These are phyloP conservation scores for Termitomyces sp. DNA, from an alignment of 768 basidiomycete species.

Conservation along the genomic window DNA sequence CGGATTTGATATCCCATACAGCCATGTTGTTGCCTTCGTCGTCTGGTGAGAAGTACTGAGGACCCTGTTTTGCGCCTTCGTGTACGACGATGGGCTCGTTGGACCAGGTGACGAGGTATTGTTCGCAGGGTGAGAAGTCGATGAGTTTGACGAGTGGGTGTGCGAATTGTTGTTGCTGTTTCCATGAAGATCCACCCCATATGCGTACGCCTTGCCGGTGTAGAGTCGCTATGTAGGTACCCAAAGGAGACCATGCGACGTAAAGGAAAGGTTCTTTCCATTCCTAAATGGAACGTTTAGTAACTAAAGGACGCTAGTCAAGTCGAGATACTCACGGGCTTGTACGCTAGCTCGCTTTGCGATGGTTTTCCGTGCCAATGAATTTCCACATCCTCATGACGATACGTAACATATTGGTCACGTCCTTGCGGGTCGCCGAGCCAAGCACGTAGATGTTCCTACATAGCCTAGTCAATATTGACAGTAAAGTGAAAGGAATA, in stretches of 20 bases:
- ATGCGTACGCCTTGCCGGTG: slow-evolving; percentile 94
- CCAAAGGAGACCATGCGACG: slow-evolving; percentile 94
- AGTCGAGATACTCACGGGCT: slow-evolving; percentile 54
- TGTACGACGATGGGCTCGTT: slow-evolving; percentile 88
- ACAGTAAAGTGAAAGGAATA: background rate
- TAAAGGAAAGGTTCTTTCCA: slow-evolving; percentile 91
- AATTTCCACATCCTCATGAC: slow-evolving; percentile 87
- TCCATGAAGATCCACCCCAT: slow-evolving; percentile 94
- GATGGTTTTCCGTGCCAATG: slow-evolving; percentile 93
- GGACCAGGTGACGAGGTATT: slow-evolving; percentile 97
- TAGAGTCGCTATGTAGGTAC: slow-evolving; percentile 91
- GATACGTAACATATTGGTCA: slow-evolving; percentile 94
- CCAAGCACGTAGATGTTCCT: slow-evolving; percentile 98
- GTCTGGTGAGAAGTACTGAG: slow-evolving; percentile 84
- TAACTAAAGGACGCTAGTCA: background rate
- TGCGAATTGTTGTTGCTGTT: slow-evolving; percentile 85
- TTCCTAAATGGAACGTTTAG: slow-evolving; percentile 47
- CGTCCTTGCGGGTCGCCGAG: slow-evolving; percentile 88
- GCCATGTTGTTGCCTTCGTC: slow-evolving; percentile 97
- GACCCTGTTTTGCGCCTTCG: slow-evolving; percentile 77
- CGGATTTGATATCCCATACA: slow-evolving; percentile 98
- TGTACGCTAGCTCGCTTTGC: slow-evolving; percentile 77
- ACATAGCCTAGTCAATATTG: slow-evolving; percentile 9
- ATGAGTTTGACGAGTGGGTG: slow-evolving; percentile 94
- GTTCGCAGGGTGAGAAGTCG: slow-evolving; percentile 96